Evolutionary conservation across 2,329 filamentous ascomycete species (phyloP).

Genomic region (Penicillium paneum): DNA sequence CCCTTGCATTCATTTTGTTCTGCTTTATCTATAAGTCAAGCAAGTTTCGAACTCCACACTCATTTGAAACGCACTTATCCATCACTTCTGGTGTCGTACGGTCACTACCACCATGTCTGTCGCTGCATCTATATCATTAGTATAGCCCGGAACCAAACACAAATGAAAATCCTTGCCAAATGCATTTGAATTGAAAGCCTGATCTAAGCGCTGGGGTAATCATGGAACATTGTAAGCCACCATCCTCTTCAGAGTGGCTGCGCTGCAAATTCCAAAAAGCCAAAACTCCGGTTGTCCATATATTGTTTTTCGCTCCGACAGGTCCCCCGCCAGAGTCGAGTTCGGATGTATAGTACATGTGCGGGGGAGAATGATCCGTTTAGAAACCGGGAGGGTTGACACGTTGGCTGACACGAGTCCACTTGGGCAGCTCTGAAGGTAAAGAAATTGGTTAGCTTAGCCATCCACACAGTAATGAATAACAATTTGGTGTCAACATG

Average conservation of each 20-base stretch:
- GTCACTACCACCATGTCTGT: conserved; percentile 7
- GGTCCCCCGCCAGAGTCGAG: conserved; percentile 8
- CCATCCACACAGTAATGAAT: background rate
- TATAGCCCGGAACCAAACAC: background rate
- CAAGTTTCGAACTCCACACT: background rate
- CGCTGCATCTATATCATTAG: conserved; percentile 3
- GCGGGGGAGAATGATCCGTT: conserved; percentile 18
- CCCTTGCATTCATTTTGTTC: background rate
- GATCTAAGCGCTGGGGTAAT: conserved; percentile 23
- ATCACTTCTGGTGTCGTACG: conserved; percentile 13
- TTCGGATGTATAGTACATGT: conserved; percentile 33
- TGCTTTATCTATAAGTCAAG: background rate
- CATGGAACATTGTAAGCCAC: conserved; percentile 26
- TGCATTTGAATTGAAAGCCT: conserved; percentile 18
- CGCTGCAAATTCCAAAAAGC: conserved; percentile 29
- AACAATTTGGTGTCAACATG: background rate
- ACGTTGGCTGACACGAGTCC: conserved; percentile 92
- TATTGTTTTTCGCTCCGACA: conserved; percentile 21
- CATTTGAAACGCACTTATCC: background rate
- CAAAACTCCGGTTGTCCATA: conserved; percentile 34
- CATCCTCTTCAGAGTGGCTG: conserved; percentile 11
- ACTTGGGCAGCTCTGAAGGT: conserved; percentile 71
- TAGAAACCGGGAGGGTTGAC: conserved; percentile 94
- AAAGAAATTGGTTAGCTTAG: conserved; percentile 1
- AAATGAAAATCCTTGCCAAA: conserved; percentile 1